Evolutionary conservation across 768 basidiomycete genomes (phyloP).

Genomic region (Heimioporus sp.): DNA sequence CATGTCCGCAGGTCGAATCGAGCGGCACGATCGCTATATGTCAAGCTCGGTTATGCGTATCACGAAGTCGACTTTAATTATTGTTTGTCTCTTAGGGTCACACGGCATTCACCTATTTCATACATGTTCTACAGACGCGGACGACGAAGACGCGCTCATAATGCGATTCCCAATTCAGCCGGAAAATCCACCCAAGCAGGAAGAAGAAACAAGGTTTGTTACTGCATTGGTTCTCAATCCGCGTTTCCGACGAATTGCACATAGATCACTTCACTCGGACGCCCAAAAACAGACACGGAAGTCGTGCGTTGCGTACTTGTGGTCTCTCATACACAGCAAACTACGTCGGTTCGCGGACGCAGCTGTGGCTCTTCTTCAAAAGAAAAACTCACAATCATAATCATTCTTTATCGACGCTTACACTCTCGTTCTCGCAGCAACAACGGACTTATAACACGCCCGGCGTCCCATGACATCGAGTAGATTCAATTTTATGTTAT

Average conservation of each 20-base stretch:
- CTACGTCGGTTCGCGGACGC: slow-evolving; percentile 3
- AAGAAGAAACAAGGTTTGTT: slow-evolving; percentile 12
- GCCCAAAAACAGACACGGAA: slow-evolving; percentile 1
- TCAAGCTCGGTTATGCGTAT: slow-evolving; percentile 23
- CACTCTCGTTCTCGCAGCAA: not conserved
- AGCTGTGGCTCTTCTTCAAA: slow-evolving; percentile 13
- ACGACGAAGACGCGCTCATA: slow-evolving; percentile 24
- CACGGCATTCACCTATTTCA: not conserved
- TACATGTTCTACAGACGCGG: slow-evolving; percentile 18
- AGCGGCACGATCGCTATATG: slow-evolving; percentile 21
- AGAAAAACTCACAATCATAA: slow-evolving; percentile 10
- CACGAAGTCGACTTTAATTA: slow-evolving; percentile 17
- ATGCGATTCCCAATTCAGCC: slow-evolving; percentile 19
- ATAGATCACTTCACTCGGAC: slow-evolving; percentile 1
- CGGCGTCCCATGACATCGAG: not conserved
- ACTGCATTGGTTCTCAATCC: not conserved
- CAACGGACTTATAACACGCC: not conserved
- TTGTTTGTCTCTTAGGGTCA: slow-evolving; percentile 19
- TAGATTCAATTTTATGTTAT: slow-evolving; percentile 11
- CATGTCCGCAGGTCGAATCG: slow-evolving; percentile 30
- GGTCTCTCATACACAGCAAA: slow-evolving; percentile 11
- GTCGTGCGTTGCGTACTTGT: slow-evolving; percentile 14
- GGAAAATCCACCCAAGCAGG: not conserved
- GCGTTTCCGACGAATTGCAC: not conserved
- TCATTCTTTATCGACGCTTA: not conserved